Base-by-base conservation (phyloP, 345 rosid genomes). In the Citrus glauca region DNA sequence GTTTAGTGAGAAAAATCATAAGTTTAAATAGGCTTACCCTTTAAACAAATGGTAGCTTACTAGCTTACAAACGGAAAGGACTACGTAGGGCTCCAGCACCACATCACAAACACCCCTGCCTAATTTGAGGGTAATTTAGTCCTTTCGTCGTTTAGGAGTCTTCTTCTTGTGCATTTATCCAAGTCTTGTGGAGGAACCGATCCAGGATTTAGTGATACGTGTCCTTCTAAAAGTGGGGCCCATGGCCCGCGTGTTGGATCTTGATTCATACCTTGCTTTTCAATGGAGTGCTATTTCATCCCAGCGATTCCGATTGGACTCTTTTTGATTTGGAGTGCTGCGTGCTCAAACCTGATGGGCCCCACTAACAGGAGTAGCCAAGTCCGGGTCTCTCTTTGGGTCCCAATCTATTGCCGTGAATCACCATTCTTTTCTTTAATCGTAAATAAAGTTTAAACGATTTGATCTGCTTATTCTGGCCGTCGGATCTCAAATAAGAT, bases 381-480 rank as follows among this genome's bases (percentile, higher is more conserved):
- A 45, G 6, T 40, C 4, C 2, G 30, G 64, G 38, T 53, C 63
- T 48, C 48, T 10, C 4, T 16, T 14, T 1, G 25, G 81, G 77
- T 13, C 71, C 81, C 77, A 9, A n/a, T 6, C 27, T 11, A 40
- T 71, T 76, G 77, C 56, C 78, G 80, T 71, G 77, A 77, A 75
- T 76, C 85, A 55, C 69, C 66, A 4, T 42, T 72, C 25, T 2
- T 38, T 22, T 63, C 72, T 14, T 8, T 27, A 59, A 24, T 63
- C 8, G 53, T 53, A 65, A 69, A 73, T 19, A 53, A 35, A 45
- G 50, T 24, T 11, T 17, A 1, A 22, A 7, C 78, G 28, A 22
- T 27, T 45, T 55, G 79, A 73, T 53, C 61, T 22, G 59, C 57
- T 35, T 70, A 66, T 45, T 56, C 10, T 50, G 35, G 35, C 79